Percentiles rank a stretch among this genome's conserved stretches.
phyloP scores from a whole-genome alignment of 768 basidiomycete genomes.

The Rhizopogon roseolus region DNA sequence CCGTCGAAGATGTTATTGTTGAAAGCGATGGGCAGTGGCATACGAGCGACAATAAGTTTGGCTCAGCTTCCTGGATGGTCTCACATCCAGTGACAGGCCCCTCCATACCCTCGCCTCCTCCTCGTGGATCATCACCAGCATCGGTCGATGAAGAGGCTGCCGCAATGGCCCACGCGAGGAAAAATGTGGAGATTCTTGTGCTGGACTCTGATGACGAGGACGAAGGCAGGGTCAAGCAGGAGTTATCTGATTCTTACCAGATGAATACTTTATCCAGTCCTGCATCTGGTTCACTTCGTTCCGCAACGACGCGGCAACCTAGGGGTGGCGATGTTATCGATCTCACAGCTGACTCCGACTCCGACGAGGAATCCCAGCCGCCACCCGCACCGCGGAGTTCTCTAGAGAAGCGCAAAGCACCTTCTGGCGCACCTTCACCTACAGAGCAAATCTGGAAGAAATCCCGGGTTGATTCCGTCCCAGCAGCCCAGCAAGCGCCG shows the following conservation, averaged over 20 bases:
- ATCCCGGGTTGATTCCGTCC: slow-evolving; percentile 31
- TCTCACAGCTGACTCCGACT: slow-evolving; percentile 72
- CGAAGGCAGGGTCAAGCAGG: slow-evolving; percentile 69
- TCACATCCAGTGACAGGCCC: slow-evolving; percentile 36
- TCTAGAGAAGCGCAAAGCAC: slow-evolving; percentile 56
- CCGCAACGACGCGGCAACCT: slow-evolving; percentile 24
- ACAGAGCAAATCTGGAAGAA: slow-evolving; percentile 78
- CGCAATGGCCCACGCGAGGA: slow-evolving; percentile 40
- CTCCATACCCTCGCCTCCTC: slow-evolving; percentile 20
- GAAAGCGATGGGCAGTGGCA: slow-evolving; percentile 98
- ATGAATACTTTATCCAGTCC: slow-evolving; percentile 40
- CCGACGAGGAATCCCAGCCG: slow-evolving; percentile 49
- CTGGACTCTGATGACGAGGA: slow-evolving; percentile 71
- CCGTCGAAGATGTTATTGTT: slow-evolving; percentile 87
- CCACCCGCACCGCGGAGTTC: slow-evolving; percentile 15
- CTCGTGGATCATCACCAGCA: slow-evolving; percentile 20
- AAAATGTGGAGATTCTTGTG: slow-evolving; percentile 57
- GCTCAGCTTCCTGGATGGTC: slow-evolving; percentile 66
- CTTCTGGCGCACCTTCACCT: slow-evolving; percentile 43
- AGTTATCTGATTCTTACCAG: slow-evolving; percentile 60
- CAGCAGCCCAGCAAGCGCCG: slow-evolving; percentile 5
- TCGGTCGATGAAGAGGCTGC: slow-evolving; percentile 25
- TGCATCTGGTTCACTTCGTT: slow-evolving; percentile 22
- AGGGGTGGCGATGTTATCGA: slow-evolving; percentile 66
- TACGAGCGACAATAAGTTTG: slow-evolving; percentile 81